Evolutionary conservation across 495 filamentous ascomycete genomes (phyloP).

Genomic region (Alectoria sarmentosa): DNA sequence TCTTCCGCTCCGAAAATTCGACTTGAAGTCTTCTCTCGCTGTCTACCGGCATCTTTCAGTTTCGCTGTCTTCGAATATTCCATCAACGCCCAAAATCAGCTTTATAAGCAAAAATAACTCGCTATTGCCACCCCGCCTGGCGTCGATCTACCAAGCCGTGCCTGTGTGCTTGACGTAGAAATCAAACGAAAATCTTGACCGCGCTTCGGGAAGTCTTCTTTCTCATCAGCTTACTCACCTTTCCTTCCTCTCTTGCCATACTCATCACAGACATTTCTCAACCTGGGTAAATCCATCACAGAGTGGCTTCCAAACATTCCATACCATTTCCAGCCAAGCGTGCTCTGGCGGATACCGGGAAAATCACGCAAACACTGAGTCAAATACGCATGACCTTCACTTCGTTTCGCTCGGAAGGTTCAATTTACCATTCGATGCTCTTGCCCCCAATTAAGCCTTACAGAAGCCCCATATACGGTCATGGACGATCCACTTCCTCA

Average conservation of each 20-base stretch:
- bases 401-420: background rate
- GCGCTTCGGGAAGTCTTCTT: background rate
- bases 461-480: conserved; percentile 24
- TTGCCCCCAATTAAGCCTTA: conserved; percentile 11
- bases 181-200: conserved; percentile 6
- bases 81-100: background rate
- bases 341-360: background rate
- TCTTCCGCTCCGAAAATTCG: background rate
- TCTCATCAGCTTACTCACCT: conserved; percentile 3
- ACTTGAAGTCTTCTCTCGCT: conserved; percentile 9
- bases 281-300: background rate
- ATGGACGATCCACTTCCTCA: conserved; percentile 61
- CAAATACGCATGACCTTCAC: conserved; percentile 11
- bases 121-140: conserved; percentile 22
- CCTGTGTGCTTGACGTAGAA: conserved; percentile 10
- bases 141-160: conserved; percentile 5
- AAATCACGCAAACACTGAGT: conserved; percentile 16
- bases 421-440: conserved; percentile 10
- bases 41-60: conserved; percentile 12
- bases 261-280: background rate
- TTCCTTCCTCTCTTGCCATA: background rate
- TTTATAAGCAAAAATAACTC: conserved; percentile 23
- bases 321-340: conserved; percentile 14
- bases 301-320: conserved; percentile 7
- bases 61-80: conserved; percentile 3